Conservation (phyloP, 2,329 filamentous ascomycete genomes). For the Exutisphaerella laricina region DNA sequence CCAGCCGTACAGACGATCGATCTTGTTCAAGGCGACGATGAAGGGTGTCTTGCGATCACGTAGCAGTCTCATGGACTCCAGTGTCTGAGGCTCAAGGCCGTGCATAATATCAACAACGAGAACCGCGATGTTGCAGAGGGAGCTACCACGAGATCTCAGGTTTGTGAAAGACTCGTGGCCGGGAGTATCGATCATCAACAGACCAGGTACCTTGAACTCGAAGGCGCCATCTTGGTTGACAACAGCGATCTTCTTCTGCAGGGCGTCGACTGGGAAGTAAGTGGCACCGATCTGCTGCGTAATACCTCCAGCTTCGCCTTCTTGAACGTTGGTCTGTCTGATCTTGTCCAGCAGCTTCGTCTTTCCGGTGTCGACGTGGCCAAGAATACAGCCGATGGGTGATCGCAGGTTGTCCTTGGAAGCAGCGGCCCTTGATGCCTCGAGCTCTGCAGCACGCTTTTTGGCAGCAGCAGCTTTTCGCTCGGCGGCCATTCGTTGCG, state of each 20-base stretch:
- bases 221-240: slow-evolving; percentile 87
- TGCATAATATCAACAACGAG: slow-evolving; percentile 99
- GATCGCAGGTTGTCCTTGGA: slow-evolving; percentile 94
- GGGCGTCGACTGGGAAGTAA: slow-evolving; percentile 93
- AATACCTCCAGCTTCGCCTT: slow-evolving; percentile 98
- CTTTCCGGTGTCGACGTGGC: slow-evolving; percentile 99
- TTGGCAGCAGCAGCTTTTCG: slow-evolving; percentile 86
- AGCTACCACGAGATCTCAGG: slow-evolving; percentile 90
- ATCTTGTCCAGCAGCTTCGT: slow-evolving; percentile 99
- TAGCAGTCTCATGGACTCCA: slow-evolving; percentile 93
- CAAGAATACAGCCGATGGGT: slow-evolving; percentile 98
- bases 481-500: slow-evolving; percentile 64
- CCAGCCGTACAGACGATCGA: slow-evolving; percentile 98
- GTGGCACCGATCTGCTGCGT: slow-evolving; percentile 99
- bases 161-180: slow-evolving; percentile 99
- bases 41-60: slow-evolving; percentile 94
- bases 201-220: slow-evolving; percentile 95
- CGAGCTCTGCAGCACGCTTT: slow-evolving; percentile 80
- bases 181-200: slow-evolving; percentile 94
- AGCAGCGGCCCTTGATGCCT: slow-evolving; percentile 82
- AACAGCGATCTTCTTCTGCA: slow-evolving; percentile 85
- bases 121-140: slow-evolving; percentile 98
- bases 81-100: slow-evolving; percentile 91
- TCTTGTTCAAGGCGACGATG: slow-evolving; percentile 98
- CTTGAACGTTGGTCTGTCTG: slow-evolving; percentile 95